Evolutionary conservation across 2,329 filamentous ascomycete genomes (phyloP), one percentile per base, ranked within the genome.

Genomic region (Neoscytalidium dimidiatum): DNA sequence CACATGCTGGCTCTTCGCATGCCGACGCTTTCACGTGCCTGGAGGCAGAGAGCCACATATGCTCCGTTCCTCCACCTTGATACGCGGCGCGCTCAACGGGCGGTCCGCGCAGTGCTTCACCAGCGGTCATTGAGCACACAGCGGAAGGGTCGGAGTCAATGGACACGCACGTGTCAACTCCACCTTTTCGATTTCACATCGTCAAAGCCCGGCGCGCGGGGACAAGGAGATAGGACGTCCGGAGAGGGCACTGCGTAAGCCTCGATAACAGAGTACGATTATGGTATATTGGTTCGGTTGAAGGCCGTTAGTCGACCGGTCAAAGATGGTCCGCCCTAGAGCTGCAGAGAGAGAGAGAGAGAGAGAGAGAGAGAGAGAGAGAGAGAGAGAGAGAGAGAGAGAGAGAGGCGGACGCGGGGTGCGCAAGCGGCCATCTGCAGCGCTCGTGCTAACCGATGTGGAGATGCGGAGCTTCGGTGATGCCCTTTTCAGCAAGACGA

Each of bases 401-500:
- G 33, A 35, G 33, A 35, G 33, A 7, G 31, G 17, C 31, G 17
- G 19, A 19, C 35, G 52, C 52, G 38, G 35, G 19, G 23, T 43
- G 17, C 41, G 21, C 31, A 44, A 23, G 38, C 4, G 21, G 28
- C 31, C 26, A 41, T 35, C 41, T 28, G 56, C 56, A 23, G 52
- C 31, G 29, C 8, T 5, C 13, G 56, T 26, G 38, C 38, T 28
- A 44, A 23, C 26, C 29, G 21, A 23, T 60, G 17, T 19, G 41
- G 56, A n/a, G 43, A 17, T 31, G 56, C 56, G 56, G 56, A 60
- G 56, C 56, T 33, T 14, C 56, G 56, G 28, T 13, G 56, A 26
- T 60, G 23, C 56, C 46, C 17, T 21, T 60, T 60, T 26, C 26
- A 44, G 56, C 56, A 60, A 60, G 56, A 60, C n/a, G 56, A 60